Conservation (phyloP, 2,329 filamentous ascomycete species). For the Periconia sp. region DNA sequence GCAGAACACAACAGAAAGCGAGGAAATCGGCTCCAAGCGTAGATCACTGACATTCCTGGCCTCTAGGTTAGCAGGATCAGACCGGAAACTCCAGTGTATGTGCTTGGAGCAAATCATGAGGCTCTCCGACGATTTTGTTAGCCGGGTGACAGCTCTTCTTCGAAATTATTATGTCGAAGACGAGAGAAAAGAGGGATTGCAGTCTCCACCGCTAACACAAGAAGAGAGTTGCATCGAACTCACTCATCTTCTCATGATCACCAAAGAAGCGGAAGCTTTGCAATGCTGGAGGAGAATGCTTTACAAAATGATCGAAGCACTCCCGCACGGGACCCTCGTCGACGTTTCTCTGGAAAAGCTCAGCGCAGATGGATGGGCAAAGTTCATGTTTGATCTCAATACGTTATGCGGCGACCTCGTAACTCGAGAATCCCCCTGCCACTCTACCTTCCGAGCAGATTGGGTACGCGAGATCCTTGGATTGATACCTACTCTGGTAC, state of each 20-base stretch:
- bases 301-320: slow-evolving; percentile 13
- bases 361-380: slow-evolving; percentile 21
- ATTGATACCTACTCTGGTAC: slow-evolving; percentile 17
- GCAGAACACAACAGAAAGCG: slow-evolving; percentile 9
- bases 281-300: slow-evolving; percentile 26
- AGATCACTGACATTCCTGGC: slow-evolving; percentile 20
- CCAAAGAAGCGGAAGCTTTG: slow-evolving; percentile 4
- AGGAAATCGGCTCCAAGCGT: slow-evolving; percentile 5
- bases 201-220: neutral
- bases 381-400: slow-evolving; percentile 22
- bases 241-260: slow-evolving; percentile 15
- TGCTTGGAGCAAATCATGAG: slow-evolving; percentile 22
- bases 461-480: slow-evolving; percentile 12
- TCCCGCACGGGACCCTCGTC: slow-evolving; percentile 4
- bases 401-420: slow-evolving; percentile 18
- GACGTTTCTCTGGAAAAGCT: slow-evolving; percentile 20
- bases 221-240: slow-evolving; percentile 19
- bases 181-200: neutral
- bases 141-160: neutral
- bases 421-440: slow-evolving; percentile 4
- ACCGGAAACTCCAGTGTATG: slow-evolving; percentile 12
- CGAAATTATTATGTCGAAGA: neutral
- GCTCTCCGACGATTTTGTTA: slow-evolving; percentile 12
- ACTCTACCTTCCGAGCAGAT: slow-evolving; percentile 11
- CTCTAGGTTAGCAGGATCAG: slow-evolving; percentile 5